Conservation (phyloP, 2,329 filamentous ascomycete species). For the Aspergillus hortae region DNA sequence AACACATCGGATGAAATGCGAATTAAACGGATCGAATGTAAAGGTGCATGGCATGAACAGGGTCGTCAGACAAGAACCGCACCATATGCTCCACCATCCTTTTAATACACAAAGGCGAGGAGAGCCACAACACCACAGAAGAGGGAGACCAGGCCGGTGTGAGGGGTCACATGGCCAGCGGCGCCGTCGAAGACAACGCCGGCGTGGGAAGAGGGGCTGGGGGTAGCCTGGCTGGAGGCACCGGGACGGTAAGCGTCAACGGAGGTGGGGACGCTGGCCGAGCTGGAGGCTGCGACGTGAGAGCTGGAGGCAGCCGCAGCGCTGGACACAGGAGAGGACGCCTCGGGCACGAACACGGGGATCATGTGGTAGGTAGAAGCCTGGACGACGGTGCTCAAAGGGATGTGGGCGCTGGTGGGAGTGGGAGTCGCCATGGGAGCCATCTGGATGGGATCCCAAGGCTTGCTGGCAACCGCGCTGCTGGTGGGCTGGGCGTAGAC, state of each 20-base stretch:
- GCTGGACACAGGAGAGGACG: constrained; percentile 5
- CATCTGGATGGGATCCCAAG: background rate
- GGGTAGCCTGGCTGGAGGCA: constrained; percentile 35
- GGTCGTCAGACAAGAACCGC: background rate
- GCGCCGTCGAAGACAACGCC: constrained; percentile 23
- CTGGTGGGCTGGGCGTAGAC: constrained; percentile 1
- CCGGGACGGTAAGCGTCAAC: constrained; percentile 41
- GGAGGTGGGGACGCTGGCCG: constrained; percentile 40
- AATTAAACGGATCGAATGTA: background rate
- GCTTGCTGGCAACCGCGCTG: background rate
- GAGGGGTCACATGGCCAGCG: constrained; percentile 15
- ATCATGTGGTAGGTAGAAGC: constrained; percentile 22
- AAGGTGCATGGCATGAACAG: background rate
- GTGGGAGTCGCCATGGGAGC: background rate
- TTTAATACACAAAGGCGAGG: constrained; percentile 27
- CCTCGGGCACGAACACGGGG: constrained; percentile 20
- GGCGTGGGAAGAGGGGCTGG: constrained; percentile 35
- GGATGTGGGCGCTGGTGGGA: background rate
- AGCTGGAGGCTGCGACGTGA: constrained; percentile 23
- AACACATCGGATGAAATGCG: background rate
- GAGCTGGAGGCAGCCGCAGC: constrained; percentile 9
- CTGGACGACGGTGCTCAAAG: background rate
- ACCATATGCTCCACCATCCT: background rate
- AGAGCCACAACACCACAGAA: constrained; percentile 23
- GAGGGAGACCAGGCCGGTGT: constrained; percentile 20